Conservation (phyloP, 305 asterid species). For the Andrographis paniculata region DNA sequence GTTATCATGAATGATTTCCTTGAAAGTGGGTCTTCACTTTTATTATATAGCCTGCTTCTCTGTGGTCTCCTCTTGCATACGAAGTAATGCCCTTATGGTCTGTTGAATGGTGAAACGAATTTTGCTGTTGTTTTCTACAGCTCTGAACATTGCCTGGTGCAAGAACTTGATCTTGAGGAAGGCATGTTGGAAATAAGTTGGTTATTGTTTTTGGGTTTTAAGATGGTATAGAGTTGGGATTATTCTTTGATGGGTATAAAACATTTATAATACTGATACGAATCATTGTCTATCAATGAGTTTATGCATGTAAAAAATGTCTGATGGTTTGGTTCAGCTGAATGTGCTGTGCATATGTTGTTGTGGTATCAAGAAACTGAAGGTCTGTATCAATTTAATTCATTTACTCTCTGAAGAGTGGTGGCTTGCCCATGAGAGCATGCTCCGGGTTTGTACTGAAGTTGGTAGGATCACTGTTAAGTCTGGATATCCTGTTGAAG, state of each 20-base stretch:
- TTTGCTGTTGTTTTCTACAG: slow-evolving; percentile 80
- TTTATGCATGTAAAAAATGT: slow-evolving; percentile 19
- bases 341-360: slow-evolving; percentile 15
- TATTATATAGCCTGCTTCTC: slow-evolving; percentile 16
- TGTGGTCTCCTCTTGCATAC: slow-evolving; percentile 23
- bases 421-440: slow-evolving; percentile 17
- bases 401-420: slow-evolving; percentile 19
- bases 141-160: slow-evolving; percentile 68
- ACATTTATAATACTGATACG: slow-evolving; percentile 19
- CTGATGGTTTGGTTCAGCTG: slow-evolving; percentile 19
- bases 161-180: slow-evolving; percentile 65
- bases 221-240: slow-evolving; percentile 26
- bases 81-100: slow-evolving; percentile 25
- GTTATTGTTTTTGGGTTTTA: slow-evolving; percentile 40
- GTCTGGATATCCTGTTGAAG: slow-evolving; percentile 1
- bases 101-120: slow-evolving; percentile 42
- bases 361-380: slow-evolving; percentile 13
- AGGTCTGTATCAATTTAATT: slow-evolving; percentile 19
- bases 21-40: slow-evolving; percentile 17
- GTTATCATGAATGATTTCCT: slow-evolving; percentile 14
- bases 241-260: slow-evolving; percentile 25
- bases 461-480: slow-evolving; percentile 11
- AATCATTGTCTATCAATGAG: slow-evolving; percentile 20
- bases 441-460: slow-evolving; percentile 15
- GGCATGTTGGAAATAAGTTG: slow-evolving; percentile 47